Evolutionary conservation across 2,329 filamentous ascomycete genomes (phyloP), one percentile per base, ranked within the genome.

Genomic region (Phaeoacremonium minimum): DNA sequence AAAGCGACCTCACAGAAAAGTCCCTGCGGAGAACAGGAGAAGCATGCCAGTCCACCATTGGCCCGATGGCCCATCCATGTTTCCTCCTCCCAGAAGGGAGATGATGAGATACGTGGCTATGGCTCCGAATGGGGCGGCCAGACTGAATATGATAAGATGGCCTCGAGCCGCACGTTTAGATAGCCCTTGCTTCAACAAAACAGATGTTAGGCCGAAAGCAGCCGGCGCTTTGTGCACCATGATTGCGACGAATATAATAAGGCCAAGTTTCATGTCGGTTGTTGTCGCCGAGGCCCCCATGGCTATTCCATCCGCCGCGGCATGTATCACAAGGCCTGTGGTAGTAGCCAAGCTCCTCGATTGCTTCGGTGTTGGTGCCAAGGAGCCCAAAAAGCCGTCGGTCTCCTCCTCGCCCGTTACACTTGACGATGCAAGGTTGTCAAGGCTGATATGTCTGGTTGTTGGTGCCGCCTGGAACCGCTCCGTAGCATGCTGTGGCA

Each of bases 171-270:
- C 83, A 30, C 91, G 80, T 60, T 94, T 97, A 11, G 86, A 88
- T 1, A 97, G 69, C 0, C 93, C 93, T 55, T 96, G 89, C 58
- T 91, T 94, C 32, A 98, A 69, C 32, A 98, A 66, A 3, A 96
- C 79, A 2, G 89, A 90, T 0, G 91, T 97, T 32, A 98, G 67
- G 0, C 93, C 93, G 64, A 98, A 98, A 1, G 93, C 90, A 2
- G 93, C 93, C 0, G 90, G 91, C 2, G 89, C 91, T 65, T 97
- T 98, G 63, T 98, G 93, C 6, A 97, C 79, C 86, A 98, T 94
- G 48, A 98, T 93, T 9, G 93, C 93, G 28, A 95, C 64, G 59
- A 98, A 98, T 28, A 98, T 88, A 49, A 98, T 87, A 42, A 97
- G 80, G 22, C 87, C 88, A 9, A 98, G 67, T 40, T 84, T 83